Percentiles rank a stretch among this genome's conserved stretches.
These are phyloP conservation scores for Amanita brunnescens DNA, from an alignment of 768 basidiomycete genomes.

Conservation along the genomic window DNA sequence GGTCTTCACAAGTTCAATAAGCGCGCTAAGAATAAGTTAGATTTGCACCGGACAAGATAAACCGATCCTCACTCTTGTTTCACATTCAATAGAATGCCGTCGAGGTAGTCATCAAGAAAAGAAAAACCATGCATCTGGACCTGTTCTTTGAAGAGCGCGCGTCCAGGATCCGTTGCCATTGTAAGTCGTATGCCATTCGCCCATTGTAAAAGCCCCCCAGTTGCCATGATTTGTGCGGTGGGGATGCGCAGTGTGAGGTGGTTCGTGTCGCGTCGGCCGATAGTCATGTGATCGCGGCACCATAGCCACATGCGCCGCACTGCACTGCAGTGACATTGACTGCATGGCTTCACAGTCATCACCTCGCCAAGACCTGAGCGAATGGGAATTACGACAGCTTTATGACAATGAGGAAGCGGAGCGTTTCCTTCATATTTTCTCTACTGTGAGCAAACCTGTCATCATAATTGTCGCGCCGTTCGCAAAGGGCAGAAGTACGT, in stretches of 20 bases:
- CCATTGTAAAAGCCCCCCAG: conserved; percentile 60
- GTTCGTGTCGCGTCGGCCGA: conserved; percentile 3
- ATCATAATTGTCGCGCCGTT: background rate
- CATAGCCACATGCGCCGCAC: background rate
- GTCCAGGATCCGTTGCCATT: conserved; percentile 67
- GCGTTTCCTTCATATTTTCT: conserved; percentile 52
- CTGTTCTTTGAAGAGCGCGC: conserved; percentile 62
- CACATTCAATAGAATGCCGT: conserved; percentile 58
- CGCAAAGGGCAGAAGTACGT: conserved; percentile 36
- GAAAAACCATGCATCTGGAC: conserved; percentile 69
- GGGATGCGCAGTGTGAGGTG: background rate
- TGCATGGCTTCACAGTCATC: background rate
- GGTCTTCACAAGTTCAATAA: conserved; percentile 79
- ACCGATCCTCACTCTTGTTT: conserved; percentile 49
- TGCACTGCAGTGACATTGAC: background rate
- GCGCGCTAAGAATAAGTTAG: conserved; percentile 34
- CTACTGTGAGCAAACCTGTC: conserved; percentile 34
- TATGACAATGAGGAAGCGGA: conserved; percentile 61
- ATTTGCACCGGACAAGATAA: background rate
- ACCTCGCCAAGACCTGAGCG: conserved; percentile 29
- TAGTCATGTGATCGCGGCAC: conserved; percentile 10
- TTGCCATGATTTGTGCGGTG: conserved; percentile 25
- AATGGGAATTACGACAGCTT: conserved; percentile 44
- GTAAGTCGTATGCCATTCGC: conserved; percentile 53
- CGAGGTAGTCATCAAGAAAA: conserved; percentile 73